Percentiles rank a stretch among this genome's conserved stretches.
phyloP scores from a whole-genome alignment of 116 monocot genomes.

The Iris pallida region DNA sequence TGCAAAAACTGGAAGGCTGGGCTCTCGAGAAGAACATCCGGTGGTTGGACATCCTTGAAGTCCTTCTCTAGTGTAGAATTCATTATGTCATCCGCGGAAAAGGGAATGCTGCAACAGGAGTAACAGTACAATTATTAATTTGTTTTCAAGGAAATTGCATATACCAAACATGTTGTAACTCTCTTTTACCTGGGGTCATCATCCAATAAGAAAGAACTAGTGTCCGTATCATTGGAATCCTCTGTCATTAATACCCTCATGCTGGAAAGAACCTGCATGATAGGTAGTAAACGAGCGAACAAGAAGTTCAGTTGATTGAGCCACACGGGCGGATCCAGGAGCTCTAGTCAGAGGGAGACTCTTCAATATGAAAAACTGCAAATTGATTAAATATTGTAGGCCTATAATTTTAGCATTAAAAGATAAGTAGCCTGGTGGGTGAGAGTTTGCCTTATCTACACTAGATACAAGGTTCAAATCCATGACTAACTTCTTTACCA shows the following conservation, averaged over 20 bases:
- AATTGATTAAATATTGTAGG: too few relatives aligned
- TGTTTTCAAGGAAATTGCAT: neutral
- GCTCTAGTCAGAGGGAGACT: too few relatives aligned
- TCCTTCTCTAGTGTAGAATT: neutral
- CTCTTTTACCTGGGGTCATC: slow-evolving; percentile 72
- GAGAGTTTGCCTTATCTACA: too few relatives aligned
- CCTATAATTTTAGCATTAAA: too few relatives aligned
- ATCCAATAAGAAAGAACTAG: slow-evolving; percentile 71
- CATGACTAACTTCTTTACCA: too few relatives aligned
- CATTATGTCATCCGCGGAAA: neutral
- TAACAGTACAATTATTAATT: neutral
- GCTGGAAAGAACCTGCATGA: slow-evolving; percentile 71
- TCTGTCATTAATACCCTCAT: slow-evolving; percentile 86
- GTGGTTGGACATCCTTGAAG: neutral
- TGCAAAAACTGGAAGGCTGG: neutral
- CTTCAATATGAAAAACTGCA: too few relatives aligned
- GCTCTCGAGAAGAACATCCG: neutral
- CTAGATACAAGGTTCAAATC: too few relatives aligned
- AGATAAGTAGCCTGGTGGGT: too few relatives aligned
- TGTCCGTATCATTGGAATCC: slow-evolving; percentile 61
- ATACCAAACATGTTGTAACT: neutral
- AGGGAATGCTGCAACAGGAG: neutral
- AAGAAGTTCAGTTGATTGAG: too few relatives aligned
- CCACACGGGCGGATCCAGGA: too few relatives aligned
- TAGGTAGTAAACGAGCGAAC: too few relatives aligned